Evolutionary conservation across 108 stramenopile genomes (phyloP), one percentile per base, ranked within the genome.

Genomic region (Aureococcus anophagefferens): DNA sequence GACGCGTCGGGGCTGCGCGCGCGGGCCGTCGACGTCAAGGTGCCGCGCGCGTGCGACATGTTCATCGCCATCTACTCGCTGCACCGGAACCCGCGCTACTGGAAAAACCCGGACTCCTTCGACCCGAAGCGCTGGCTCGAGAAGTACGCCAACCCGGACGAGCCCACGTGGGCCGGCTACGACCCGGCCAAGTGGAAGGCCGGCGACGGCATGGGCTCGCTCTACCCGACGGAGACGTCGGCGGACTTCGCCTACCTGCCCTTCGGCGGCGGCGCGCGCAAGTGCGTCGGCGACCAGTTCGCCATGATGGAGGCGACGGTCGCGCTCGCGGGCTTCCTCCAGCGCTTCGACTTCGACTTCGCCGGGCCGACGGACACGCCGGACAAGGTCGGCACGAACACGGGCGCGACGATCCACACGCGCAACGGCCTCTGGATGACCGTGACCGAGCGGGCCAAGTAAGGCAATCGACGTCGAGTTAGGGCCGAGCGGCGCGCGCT

Each of bases 231-330:
- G 71, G 96, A 97, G 74, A 70, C 91, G 40, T 82, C 91, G 16
- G 82, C 94, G 4, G 94, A 96, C 73, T 94, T 88, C 76, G 93
- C 92, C 36, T 94, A 77, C 77, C 72, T 93, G 25, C 92, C 93
- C 31, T 94, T 94, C 71, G 93, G 94, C 64, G 96, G 89, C 31
- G 96, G 96, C 14, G 83, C 91, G 62, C 85, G 96, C 44, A 97
- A 95, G 77, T 97, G 96, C 74, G 89, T 97, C 21, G 96, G 96
- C 4, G 96, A 97, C 76, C 91, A 97, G 68, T 97, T 97, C 77
- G 96, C 96, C 5, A 80, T 87, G 25, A 78, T 97, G 78, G 96
- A 97, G 76, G 93, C 94, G 18, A 89, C 89, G 0, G 92, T 94
- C 15, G 94, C 93, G 25, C 80, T 97, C 59, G 86, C 93, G 7